Base-by-base conservation (phyloP, 495 filamentous ascomycete species). In the Platismatia glauca region DNA sequence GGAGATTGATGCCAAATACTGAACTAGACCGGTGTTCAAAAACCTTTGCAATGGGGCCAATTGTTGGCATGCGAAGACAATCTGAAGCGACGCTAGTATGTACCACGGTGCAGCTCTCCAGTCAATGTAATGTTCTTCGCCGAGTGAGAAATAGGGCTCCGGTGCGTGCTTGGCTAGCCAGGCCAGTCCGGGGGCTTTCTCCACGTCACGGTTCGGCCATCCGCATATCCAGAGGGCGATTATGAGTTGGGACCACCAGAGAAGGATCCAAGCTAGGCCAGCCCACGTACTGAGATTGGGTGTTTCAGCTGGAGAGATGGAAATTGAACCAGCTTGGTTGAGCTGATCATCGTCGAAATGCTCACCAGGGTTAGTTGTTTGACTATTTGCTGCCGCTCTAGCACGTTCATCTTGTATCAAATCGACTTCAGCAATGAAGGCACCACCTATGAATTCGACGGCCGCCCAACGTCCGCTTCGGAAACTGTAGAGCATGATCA, bases 361-460 rank as follows among this genome's bases (percentile, higher is more conserved):
- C 3, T 31, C 48, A 33, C 16, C 46, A 29, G 7, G 27, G 50
- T 1, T 33, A 3, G 50, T 9, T 4, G 50, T 3, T 18, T 53
- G 50, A n/a, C 3, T 0, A 12, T 0, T 53, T 16, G 2, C 29
- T 20, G 50, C 29, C 4, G 41, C 20, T 3, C 0, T 1, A 1
- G 50, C 50, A 20, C 50, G 15, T 39, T 68, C 61, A 7, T 50
- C 58, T 78, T 74, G 64, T 65, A 82, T 77, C 24, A 85, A 71
- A 55, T 82, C 78, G 1, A 80, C 64, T 66, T 88, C 84, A 35
- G 82, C 83, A 62, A 87, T 77, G 35, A 85, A 71, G 74, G 85
- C 75, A 39, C 85, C 85, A 4, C 74, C 70, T 4, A 86, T 67
- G 67, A 86, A 88, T 41, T 86, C 76, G 16, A 85, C 79, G 3